Evolutionary conservation across 257 asterid species (phyloP).

Genomic region (Verbena officinalis): DNA sequence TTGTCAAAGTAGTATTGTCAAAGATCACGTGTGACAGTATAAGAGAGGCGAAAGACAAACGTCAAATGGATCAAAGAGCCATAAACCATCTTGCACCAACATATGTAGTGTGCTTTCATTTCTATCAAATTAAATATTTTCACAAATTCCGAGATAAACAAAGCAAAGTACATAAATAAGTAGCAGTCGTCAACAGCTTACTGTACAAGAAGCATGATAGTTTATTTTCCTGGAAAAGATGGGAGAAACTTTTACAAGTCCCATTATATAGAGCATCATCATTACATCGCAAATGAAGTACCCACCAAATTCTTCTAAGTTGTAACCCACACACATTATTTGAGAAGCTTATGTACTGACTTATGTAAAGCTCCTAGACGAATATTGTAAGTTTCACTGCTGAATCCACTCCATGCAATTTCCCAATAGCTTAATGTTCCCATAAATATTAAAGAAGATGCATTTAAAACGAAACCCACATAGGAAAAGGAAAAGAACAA

Average conservation of each 20-base stretch:
- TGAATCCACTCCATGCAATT: conserved; percentile 6
- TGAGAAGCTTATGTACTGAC: conserved; percentile 9
- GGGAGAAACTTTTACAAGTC: conserved; percentile 10
- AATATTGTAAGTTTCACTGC: not conserved
- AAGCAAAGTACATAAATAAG: not conserved
- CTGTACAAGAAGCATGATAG: not conserved
- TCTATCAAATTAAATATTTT: not conserved
- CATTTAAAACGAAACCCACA: not conserved
- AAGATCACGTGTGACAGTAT: not conserved
- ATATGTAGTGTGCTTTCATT: not conserved
- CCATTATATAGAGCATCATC: not conserved
- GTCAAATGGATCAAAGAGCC: conserved; percentile 9
- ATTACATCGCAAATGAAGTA: not conserved
- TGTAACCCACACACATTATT: not conserved
- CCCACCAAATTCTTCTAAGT: conserved; percentile 7
- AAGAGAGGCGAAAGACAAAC: not conserved
- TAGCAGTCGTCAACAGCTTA: conserved; percentile 10
- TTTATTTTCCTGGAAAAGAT: not conserved
- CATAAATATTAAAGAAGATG: not conserved
- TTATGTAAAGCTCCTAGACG: not conserved
- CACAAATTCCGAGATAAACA: not conserved
- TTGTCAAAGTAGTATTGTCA: not conserved
- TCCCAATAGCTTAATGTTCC: not conserved
- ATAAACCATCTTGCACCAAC: not conserved
- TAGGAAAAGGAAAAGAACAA: not conserved